Conservation (phyloP, 768 basidiomycete genomes). For the Lactarius hatsudake region DNA sequence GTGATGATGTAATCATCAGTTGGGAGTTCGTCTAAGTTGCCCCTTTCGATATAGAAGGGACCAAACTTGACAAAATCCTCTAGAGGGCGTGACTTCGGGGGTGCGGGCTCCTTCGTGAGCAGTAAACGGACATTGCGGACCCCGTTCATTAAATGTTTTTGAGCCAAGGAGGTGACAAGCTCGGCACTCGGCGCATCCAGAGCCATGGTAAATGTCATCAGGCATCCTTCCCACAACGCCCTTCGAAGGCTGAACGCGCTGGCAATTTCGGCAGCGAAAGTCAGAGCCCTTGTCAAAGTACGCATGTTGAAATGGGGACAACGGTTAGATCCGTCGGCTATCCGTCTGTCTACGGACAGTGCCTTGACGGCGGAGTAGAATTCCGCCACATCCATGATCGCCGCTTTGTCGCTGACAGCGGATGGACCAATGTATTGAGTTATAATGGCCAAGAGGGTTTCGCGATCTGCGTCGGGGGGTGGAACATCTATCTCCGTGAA, state of each 20-base stretch:
- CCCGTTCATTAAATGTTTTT: constrained; percentile 72
- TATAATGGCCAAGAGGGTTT: constrained; percentile 85
- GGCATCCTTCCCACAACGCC: constrained; percentile 91
- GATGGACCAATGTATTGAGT: constrained; percentile 83
- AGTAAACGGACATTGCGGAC: constrained; percentile 79
- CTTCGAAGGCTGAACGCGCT: constrained; percentile 75
- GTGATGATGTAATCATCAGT: constrained; percentile 90
- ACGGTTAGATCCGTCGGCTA: constrained; percentile 92
- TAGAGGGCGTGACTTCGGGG: constrained; percentile 43
- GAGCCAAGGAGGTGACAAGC: constrained; percentile 63
- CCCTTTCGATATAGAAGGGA: constrained; percentile 86
- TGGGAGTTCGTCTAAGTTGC: constrained; percentile 59
- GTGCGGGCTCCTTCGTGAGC: constrained; percentile 63
- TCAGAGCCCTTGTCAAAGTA: constrained; percentile 85
- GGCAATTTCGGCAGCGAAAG: constrained; percentile 83
- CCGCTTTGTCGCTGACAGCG: constrained; percentile 80
- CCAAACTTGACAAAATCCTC: constrained; percentile 79
- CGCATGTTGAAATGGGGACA: constrained; percentile 97
- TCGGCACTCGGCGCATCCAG: constrained; percentile 71
- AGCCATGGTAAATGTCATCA: constrained; percentile 98
- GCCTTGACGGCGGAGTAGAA: constrained; percentile 83
- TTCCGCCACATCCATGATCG: constrained; percentile 88
- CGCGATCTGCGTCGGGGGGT: constrained; percentile 89
- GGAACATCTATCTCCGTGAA: constrained; percentile 96
- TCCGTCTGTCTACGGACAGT: constrained; percentile 65